These are phyloP conservation scores for Eurotiales sp. DNA, from an alignment of 2,329 filamentous ascomycete genomes.

Conservation along the genomic window DNA sequence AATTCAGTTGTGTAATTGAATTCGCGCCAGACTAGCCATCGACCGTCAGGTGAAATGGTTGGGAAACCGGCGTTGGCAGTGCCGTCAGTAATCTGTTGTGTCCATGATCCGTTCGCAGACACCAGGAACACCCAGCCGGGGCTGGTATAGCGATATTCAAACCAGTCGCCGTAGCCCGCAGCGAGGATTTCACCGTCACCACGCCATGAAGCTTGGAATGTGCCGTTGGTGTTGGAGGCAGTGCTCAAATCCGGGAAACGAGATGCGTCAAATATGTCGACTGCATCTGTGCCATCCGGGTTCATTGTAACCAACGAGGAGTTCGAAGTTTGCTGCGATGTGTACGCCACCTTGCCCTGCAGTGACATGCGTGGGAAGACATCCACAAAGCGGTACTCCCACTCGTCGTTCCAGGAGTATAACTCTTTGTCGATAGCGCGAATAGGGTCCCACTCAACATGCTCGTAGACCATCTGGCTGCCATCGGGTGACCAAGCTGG, in stretches of 20 bases:
- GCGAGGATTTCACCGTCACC: conserved; percentile 36
- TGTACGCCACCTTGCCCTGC: background rate
- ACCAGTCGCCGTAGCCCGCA: conserved; percentile 42
- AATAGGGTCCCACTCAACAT: conserved; percentile 7
- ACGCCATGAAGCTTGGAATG: conserved; percentile 41
- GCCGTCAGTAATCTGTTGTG: conserved; percentile 12
- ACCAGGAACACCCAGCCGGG: conserved; percentile 17
- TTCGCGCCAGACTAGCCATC: conserved; percentile 18
- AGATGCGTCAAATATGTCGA: conserved; percentile 16
- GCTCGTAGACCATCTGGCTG: conserved; percentile 14
- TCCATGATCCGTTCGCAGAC: conserved; percentile 14
- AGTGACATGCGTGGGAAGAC: conserved; percentile 12
- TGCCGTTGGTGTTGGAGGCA: conserved; percentile 30
- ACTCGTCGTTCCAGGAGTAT: conserved; percentile 11
- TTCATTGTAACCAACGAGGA: background rate
- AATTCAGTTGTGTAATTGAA: conserved; percentile 14
- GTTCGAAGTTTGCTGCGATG: background rate
- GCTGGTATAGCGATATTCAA: conserved; percentile 22
- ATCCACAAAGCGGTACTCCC: conserved; percentile 15
- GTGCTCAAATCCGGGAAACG: background rate
- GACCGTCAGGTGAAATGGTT: conserved; percentile 18
- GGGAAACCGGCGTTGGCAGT: conserved; percentile 17
- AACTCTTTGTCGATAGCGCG: conserved; percentile 9
- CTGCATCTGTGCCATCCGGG: conserved; percentile 9
- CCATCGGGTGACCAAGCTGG: conserved; percentile 14